Evolutionary conservation across 495 filamentous ascomycete species (phyloP), one percentile per base, ranked within the genome.

Genomic region (Aspergillus incahuasiensis): DNA sequence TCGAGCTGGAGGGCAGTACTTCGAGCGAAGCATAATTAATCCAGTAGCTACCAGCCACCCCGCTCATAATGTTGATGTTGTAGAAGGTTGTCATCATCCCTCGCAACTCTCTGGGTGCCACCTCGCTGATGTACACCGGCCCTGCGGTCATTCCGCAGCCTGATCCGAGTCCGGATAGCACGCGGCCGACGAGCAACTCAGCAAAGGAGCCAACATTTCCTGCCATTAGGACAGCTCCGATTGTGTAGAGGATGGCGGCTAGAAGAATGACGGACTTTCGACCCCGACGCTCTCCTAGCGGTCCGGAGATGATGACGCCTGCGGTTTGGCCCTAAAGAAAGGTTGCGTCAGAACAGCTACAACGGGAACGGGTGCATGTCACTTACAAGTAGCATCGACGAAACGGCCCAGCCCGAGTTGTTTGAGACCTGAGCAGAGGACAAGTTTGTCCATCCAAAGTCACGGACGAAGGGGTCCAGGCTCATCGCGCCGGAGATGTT

Each of bases 41-140:
- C 87, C 88, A 92, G 73, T 90, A 91, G 57, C 78, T 81, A 2
- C 89, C 76, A 80, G 91, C 84, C 65, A 92, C 90, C 30, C 89
- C 89, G 40, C 85, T 82, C 54, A 82, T 86, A 59, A 91, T 92
- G 19, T 86, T 86, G 25, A 90, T 73, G 65, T 91, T 88, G 64
- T 92, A 86, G 1, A 88, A 77, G 12, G 84, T 86, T 16, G 89
- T 86, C 30, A 92, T 74, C 34, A 84, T 84, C 35, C 88, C 88
- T 19, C 81, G 75, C 40, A 82, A 72, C 58, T 83, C 81, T 0
- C 74, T 74, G 9, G 79, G 80, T 5, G 73, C 70, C 25, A 65
- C 50, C 43, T 68, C 66, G 6, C 86, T 86, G 61, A 68, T 65
- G 45, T 68, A 88, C 80, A 71, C 90, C 80, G 60, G 86, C 79